Evolutionary conservation across 2,329 filamentous ascomycete species (phyloP), one percentile per base, ranked within the genome.

Genomic region (Sporothrix protearum): DNA sequence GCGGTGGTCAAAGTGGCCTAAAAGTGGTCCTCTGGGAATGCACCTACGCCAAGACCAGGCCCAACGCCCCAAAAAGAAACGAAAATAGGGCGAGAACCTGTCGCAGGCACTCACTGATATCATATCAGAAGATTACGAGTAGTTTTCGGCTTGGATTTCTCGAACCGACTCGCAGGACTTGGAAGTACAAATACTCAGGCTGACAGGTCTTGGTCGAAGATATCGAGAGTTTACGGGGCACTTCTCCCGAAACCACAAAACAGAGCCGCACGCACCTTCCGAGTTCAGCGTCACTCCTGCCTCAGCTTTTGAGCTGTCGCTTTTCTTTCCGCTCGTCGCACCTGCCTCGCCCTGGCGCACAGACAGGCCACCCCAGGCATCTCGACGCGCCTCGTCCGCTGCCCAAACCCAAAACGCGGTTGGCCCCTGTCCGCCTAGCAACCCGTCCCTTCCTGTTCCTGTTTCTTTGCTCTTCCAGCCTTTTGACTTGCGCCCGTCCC

Each of bases 401-500:
- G 57, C 30, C 57, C 69, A 71, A 64, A 67, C 45, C 69, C 69
- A 71, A 71, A 71, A 71, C 61, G 69, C 69, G 69, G 69, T 68
- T 71, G 53, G 64, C 33, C 63, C 36, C 42, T 28, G n/a, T 64
- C 59, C 59, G 59, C 59, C 59, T 16, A 64, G 59, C 59, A 64
- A 64, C 59, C 12, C 22, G 59, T 28, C 59, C 36, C 36, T 22
- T 59, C 30, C 47, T 39, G 42, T 14, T 49, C 30, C 33, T 53
- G 49, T 55, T 25, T 25, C 30, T 16, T 2, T 39, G 19, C n/a
- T 47, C 42, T 28, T 45, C 36, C 57, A 30, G 30, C 33, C 12
- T 57, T 28, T 3, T 25, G 14, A 30, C 22, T 5, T 9, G 3
- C 53, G 14, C 53, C 53, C 10, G 25, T 30, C 25, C 25, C 53